These are phyloP conservation scores for Lactarius trivialis DNA, from an alignment of 768 basidiomycete species.

Conservation along the genomic window DNA sequence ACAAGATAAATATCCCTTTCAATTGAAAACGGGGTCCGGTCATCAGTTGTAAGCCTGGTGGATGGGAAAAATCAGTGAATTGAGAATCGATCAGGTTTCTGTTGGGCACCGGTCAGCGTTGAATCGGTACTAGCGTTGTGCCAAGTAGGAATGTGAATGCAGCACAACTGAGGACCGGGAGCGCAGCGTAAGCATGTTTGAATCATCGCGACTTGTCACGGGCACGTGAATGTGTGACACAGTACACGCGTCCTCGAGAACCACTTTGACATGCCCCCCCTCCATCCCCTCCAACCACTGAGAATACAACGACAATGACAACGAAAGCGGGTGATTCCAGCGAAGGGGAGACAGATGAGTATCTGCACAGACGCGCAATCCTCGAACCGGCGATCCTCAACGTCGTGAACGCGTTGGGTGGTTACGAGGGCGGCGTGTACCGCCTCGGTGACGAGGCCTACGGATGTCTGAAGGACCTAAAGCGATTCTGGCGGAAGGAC, in stretches of 20 bases:
- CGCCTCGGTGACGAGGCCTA: slow-evolving; percentile 74
- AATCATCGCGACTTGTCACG: slow-evolving; percentile 3
- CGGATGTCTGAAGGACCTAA: slow-evolving; percentile 88
- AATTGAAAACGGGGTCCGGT: not conserved
- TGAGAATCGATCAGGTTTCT: not conserved
- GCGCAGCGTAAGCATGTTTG: not conserved
- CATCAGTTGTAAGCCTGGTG: not conserved
- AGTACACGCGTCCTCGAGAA: not conserved
- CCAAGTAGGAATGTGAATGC: not conserved
- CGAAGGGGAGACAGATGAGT: slow-evolving; percentile 27
- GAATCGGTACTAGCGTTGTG: not conserved
- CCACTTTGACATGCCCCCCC: not conserved
- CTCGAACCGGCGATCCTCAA: slow-evolving; percentile 62
- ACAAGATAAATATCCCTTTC: not conserved
- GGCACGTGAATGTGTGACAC: slow-evolving; percentile 11
- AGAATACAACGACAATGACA: not conserved
- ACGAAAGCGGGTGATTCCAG: slow-evolving; percentile 21
- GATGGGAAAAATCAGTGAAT: slow-evolving; percentile 2
- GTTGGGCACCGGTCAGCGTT: not conserved
- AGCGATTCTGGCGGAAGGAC: slow-evolving; percentile 93
- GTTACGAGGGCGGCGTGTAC: slow-evolving; percentile 59
- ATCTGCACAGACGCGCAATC: slow-evolving; percentile 42
- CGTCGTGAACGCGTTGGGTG: slow-evolving; percentile 78
- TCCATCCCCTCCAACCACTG: not conserved
- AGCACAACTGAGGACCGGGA: too few species aligned